Evolutionary conservation across 1,284 basidiomycete genomes (phyloP), one percentile per base, ranked within the genome.

Genomic region (Hemileia vastatrix): DNA sequence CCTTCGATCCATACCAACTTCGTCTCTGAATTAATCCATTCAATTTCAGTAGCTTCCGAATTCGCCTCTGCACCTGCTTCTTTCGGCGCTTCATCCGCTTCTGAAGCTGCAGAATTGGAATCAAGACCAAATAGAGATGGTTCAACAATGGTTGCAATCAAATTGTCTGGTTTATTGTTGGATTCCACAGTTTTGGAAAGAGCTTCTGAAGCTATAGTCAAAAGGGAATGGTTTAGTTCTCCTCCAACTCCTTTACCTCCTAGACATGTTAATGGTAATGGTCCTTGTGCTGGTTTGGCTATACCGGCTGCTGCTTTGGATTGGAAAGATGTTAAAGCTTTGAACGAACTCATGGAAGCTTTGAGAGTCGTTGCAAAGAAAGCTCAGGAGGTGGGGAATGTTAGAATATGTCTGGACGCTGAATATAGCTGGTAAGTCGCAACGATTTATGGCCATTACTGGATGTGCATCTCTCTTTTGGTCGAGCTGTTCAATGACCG

Each of bases 81-180:
- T 6, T 62, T 66, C 21, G 67, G 66, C 6, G 64, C 62, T 33
- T 57, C 36, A n/a, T 62, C 67, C 49, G 36, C 59, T 13, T 57
- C 63, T 18, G 64, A 68, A 36, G 54, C 63, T 1, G 59, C 58
- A 19, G 53, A 67, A 48, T 54, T 66, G 11, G 64, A 65, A 18
- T 47, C 45, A 9, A 64, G 65, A 15, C 67, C 67, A 15, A 64
- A 67, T 44, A 65, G 66, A 54, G 68, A 65, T 3, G 68, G 67
- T 5, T 68, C 67, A 63, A 69, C 68, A 32, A 67, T 67, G 61
- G 66, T 72, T 43, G 71, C 71, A 33, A 69, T 72, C 69, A 72
- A 72, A 67, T 65, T 72, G 2, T 70, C 70, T 11, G 71, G 71
- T 36, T 49, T 72, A 40, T 57, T 72, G 9, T 59, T 65, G 54